Base-by-base conservation (phyloP, 805 yeast species). In the Sugiyamaella americana region DNA sequence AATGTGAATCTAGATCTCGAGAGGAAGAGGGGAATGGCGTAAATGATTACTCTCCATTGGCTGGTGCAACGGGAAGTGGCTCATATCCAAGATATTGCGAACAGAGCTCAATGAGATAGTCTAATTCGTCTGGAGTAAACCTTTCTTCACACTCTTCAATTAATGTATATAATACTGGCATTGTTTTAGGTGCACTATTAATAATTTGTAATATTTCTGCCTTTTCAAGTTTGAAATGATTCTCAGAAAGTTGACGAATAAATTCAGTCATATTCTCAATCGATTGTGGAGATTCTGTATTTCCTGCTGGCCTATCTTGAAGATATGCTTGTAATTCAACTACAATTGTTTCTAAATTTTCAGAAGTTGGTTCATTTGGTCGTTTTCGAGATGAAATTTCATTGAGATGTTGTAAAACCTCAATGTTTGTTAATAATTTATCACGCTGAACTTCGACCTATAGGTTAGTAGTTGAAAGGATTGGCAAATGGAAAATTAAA, bases 141-240 rank as follows among this genome's bases (percentile, higher is more conserved):
- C 98, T 72, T 51, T 78, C 80, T 55, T 91, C 98, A 64, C 96
- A 91, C 60, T 93, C 98, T 60, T 91, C 98, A 1, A 91, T 79
- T 23, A 91, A 68, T 0, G 93, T 74, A 61, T 80, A 87, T 43
- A 91, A 70, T 32, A 78, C 82, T 10, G 89, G 96, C 71, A 87
- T 68, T 3, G 87, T 78, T 40, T 82, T 70, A 1, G 98, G 98
- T 23, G 87, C 72, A 5, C 80, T 71, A 62, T 91, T 89, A 47
- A 89, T 74, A 35, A 91, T 77, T 65, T 91, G 96, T 36, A 91
- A 68, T 54, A 81, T 79, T 59, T 91, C 98, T 21, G 85, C 80
- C 63, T 87, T 85, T 66, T 83, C 88, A 45, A 91, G 68, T 23
- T 73, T 74, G 51, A 74, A 80, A 29, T 67, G 55, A 49, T 75